These are phyloP conservation scores for Lachnellula willkommii DNA, from an alignment of 2,329 filamentous ascomycete genomes.

Conservation along the genomic window DNA sequence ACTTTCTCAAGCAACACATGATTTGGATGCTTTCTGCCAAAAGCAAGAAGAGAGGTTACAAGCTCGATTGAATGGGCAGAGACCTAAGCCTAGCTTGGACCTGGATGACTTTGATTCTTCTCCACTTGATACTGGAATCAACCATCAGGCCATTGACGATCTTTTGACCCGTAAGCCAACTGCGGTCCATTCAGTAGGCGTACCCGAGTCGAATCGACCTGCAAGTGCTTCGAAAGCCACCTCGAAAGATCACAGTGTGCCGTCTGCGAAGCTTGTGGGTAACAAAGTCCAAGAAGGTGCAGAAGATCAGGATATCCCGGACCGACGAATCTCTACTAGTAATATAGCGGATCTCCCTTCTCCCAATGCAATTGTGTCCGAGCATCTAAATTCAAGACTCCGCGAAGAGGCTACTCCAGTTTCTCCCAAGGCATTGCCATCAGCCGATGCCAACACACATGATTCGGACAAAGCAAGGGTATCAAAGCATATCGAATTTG, in stretches of 20 bases:
- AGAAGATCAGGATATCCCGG: background rate
- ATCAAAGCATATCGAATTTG: background rate
- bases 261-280: background rate
- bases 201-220: background rate
- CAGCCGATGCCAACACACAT: background rate
- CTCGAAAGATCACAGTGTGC: background rate
- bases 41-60: constrained; percentile 17
- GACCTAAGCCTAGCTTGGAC: background rate
- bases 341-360: background rate
- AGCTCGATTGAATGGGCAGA: constrained; percentile 12
- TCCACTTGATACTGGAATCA: constrained; percentile 13
- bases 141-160: constrained; percentile 19
- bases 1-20: constrained; percentile 18
- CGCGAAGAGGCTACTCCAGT: background rate
- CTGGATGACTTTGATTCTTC: constrained; percentile 11
- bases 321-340: background rate
- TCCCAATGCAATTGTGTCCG: background rate
- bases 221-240: background rate
- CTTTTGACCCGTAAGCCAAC: constrained; percentile 13
- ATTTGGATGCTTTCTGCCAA: constrained; percentile 14
- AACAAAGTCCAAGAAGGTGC: background rate
- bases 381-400: background rate
- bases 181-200: background rate
- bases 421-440: background rate
- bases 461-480: background rate